phyloP scores from a whole-genome alignment of 176 grass and related monocot genomes.

The Oryza rufipogon region DNA sequence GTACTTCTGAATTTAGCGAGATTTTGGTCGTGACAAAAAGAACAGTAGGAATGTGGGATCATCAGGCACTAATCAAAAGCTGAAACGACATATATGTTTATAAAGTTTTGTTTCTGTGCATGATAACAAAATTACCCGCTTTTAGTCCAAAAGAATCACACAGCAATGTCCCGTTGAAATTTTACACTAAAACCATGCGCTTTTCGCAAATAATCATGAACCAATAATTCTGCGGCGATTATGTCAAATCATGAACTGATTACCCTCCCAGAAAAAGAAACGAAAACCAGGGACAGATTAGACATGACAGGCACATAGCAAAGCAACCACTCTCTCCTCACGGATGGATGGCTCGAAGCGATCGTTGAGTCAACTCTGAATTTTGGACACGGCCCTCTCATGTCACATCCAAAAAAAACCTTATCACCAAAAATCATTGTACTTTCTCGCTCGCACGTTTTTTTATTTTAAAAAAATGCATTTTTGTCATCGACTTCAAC shows the following conservation, averaged over 20 bases:
- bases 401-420: conserved; percentile 31
- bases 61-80: not conserved
- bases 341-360: conserved; percentile 10
- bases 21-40: not conserved
- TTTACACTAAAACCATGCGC: too few species aligned
- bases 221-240: conserved; percentile 25
- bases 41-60: too few species aligned
- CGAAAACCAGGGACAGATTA: not conserved
- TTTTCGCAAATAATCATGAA: not conserved
- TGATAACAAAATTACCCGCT: not conserved
- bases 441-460: not conserved
- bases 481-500: not conserved
- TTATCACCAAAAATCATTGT: conserved; percentile 37
- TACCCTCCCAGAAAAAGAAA: not conserved
- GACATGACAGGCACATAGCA: conserved; percentile 16
- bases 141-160: not conserved
- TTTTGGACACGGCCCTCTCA: not conserved
- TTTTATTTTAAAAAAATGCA: not conserved
- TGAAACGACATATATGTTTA: not conserved
- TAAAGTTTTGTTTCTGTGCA: not conserved
- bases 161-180: not conserved
- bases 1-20: not conserved
- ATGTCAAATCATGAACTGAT: conserved; percentile 9
- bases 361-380: conserved; percentile 17
- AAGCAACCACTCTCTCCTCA: conserved; percentile 31